Base-by-base conservation (phyloP, 768 basidiomycete species). In the Phaffia australis region DNA sequence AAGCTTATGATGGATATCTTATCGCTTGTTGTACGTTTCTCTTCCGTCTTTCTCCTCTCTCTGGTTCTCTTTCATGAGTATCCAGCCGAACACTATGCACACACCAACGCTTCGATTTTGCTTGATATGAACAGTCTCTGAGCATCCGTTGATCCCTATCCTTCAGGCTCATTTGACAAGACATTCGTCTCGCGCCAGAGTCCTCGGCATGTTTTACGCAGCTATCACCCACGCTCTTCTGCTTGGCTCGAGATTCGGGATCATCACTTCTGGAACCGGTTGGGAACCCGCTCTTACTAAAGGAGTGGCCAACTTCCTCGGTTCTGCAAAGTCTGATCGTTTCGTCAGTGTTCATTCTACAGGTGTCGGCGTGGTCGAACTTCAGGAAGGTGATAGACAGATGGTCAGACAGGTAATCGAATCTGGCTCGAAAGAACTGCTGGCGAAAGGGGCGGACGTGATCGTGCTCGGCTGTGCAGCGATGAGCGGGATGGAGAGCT, bases 401-500 rank as follows among this genome's bases (percentile, higher is more conserved):
- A 32, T 59, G 54, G 66, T 71, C 58, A 65, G 66, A 47, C 56
- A 68, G 49, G 64, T 63, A 2, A 66, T 66, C 42, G 56, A 56
- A 56, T 25, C 19, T 23, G 56, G 32, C 56, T 19, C 25, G 56
- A 25, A 70, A 56, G 11, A 63, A 64, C 35, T 63, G 68, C 2
- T 68, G 63, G 21, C 9, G 1, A 56, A 63, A 42, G 70, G 69
- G 42, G 69, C 71, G 0, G 65, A 69, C 23, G 54, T 54, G 14
- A 64, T 72, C 55, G 59, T 72, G 16, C 46, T 72, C 60, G 71
- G 71, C 0, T 72, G 70, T 61, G 71, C 69, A 19, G 72, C 70
- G 14, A 71, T 71, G 72, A 60, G 69, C 32, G 72, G 72, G 32
- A 70, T 72, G 71, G 69, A 71, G 9, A 60, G 32, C 5, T 71